Evolutionary conservation across 2,329 filamentous ascomycete genomes (phyloP).

Genomic region (Amylocarpus encephaloides): DNA sequence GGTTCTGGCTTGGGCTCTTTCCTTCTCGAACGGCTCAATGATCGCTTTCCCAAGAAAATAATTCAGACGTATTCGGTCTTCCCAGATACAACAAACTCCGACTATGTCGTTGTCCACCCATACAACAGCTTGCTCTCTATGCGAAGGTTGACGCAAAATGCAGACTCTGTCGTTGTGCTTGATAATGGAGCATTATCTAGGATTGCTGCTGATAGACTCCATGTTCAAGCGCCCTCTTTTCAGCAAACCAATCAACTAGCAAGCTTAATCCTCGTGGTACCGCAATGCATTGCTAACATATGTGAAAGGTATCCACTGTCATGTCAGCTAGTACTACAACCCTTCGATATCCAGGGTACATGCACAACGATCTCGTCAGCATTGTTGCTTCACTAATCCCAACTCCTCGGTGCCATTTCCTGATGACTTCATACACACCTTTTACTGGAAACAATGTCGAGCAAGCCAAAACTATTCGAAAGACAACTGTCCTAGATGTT

Average conservation of each 20-base stretch:
- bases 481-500: conserved; percentile 95
- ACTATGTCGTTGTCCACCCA: conserved; percentile 92
- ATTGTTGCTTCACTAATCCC: conserved; percentile 95
- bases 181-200: conserved; percentile 91
- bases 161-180: conserved; percentile 93
- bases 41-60: conserved; percentile 96
- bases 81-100: conserved; percentile 79
- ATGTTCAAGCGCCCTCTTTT: conserved; percentile 92
- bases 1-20: conserved; percentile 95
- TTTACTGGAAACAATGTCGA: conserved; percentile 96
- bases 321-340: conserved; percentile 99
- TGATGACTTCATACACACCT: conserved; percentile 97
- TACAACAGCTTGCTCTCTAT: conserved; percentile 96
- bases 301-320: conserved; percentile 73
- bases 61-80: conserved; percentile 99
- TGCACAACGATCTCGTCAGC: conserved; percentile 98
- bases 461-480: conserved; percentile 93
- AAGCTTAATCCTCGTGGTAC: conserved; percentile 20
- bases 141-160: conserved; percentile 87
- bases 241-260: conserved; percentile 96
- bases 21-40: conserved; percentile 89
- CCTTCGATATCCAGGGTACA: conserved; percentile 93
- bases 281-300: conserved; percentile 9
- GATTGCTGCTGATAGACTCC: conserved; percentile 89
- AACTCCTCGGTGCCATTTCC: conserved; percentile 93